Evolutionary conservation across 441 rosid species (phyloP).

Genomic region (Erysimum pusillum): DNA sequence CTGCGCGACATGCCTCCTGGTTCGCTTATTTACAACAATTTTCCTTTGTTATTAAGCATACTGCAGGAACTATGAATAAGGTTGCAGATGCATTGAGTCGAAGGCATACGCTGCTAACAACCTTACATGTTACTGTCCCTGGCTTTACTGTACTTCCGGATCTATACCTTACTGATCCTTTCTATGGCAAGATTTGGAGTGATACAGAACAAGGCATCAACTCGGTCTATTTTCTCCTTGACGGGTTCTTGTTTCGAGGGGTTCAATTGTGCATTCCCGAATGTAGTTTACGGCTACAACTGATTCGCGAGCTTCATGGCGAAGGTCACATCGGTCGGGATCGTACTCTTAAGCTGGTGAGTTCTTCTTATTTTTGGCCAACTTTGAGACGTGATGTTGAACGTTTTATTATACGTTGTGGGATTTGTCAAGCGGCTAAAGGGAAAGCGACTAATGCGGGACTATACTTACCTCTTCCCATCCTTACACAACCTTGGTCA

Average conservation of each 20-base stretch:
- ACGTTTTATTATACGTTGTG: neutral
- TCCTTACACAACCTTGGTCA: neutral
- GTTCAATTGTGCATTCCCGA: neutral
- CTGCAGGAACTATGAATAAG: neutral
- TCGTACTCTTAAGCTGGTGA: neutral
- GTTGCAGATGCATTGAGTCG: neutral
- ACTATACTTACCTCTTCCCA: accelerated
- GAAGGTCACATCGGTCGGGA: neutral
- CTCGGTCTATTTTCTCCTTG: accelerated
- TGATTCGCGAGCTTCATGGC: neutral
- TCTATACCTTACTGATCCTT: neutral
- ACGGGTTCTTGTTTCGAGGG: neutral
- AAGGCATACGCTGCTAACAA: accelerated
- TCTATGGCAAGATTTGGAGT: neutral
- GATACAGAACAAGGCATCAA: neutral
- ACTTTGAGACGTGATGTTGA: neutral
- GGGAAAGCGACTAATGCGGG: neutral
- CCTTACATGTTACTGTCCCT: accelerated
- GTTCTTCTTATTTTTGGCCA: neutral
- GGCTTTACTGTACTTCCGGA: accelerated
- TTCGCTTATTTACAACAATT: neutral
- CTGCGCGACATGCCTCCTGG: neutral
- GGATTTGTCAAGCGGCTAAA: neutral
- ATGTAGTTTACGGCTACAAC: neutral
- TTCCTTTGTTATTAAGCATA: neutral